Percentiles rank a stretch among this genome's conserved stretches.
Evolutionary conservation across 2,329 filamentous ascomycete genomes (phyloP).

Genomic region (Talaromyces rugulosus): DNA sequence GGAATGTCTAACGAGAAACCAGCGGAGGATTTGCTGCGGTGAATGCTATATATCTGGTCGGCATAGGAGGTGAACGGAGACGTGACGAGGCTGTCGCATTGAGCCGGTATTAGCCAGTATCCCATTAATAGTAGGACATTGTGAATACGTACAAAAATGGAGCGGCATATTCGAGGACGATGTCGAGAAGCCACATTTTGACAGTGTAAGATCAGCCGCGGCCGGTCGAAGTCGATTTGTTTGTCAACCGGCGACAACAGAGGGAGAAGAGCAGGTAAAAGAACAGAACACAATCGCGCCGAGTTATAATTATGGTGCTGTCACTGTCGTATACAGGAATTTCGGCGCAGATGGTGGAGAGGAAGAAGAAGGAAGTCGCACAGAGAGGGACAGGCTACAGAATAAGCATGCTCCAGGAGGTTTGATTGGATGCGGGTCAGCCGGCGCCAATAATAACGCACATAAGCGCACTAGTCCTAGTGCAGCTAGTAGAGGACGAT

Average conservation of each 20-base stretch:
- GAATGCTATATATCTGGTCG: constrained; percentile 63
- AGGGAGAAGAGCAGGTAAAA: no score
- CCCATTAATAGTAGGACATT: constrained; percentile 3
- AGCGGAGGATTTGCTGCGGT: constrained; percentile 55
- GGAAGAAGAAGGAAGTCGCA: background rate
- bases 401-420: background rate
- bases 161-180: constrained; percentile 43
- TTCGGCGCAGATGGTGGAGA: background rate
- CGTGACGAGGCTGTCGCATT: constrained; percentile 49
- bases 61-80: constrained; percentile 63
- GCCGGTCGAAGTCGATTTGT: background rate
- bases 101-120: constrained; percentile 1
- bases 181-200: constrained; percentile 37
- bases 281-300: background rate
- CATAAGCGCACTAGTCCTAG: background rate
- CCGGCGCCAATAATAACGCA: background rate
- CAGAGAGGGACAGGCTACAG: background rate
- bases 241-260: background rate
- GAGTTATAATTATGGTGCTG: background rate
- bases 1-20: constrained; percentile 65
- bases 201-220: background rate
- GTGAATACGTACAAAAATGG: constrained; percentile 42
- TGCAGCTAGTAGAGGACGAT: background rate
- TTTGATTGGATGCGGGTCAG: background rate
- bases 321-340: background rate